These are phyloP conservation scores for Solanum ossicruentum DNA, from an alignment of 257 asterid genomes.

Conservation along the genomic window DNA sequence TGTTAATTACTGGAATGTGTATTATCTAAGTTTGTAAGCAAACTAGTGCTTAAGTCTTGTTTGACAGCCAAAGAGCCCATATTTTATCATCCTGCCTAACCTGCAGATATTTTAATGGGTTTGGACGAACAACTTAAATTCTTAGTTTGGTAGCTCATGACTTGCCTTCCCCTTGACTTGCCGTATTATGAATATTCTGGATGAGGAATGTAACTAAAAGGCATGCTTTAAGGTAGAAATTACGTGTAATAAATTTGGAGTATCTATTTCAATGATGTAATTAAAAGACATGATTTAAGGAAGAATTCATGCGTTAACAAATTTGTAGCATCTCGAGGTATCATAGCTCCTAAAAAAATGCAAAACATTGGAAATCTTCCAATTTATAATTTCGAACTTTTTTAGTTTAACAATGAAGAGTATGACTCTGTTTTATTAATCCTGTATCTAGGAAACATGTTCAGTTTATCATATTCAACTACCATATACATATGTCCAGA, in stretches of 20 bases:
- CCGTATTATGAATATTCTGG: too few relatives aligned
- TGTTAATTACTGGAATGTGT: background rate
- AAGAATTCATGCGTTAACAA: background rate
- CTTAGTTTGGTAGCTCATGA: too few relatives aligned
- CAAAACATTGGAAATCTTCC: background rate
- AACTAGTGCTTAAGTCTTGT: background rate
- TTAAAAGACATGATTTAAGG: background rate
- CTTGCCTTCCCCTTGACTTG: too few relatives aligned
- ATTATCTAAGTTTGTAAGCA: background rate
- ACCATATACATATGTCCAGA: background rate
- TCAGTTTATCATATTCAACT: background rate
- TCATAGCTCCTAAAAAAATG: background rate
- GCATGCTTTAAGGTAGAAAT: background rate
- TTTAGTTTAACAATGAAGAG: background rate
- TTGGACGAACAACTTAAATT: too few relatives aligned
- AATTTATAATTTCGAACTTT: background rate
- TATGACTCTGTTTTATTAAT: background rate
- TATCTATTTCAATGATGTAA: background rate
- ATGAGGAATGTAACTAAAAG: background rate
- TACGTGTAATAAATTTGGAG: background rate
- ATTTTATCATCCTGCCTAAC: too few relatives aligned
- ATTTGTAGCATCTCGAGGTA: background rate
- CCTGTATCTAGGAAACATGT: background rate
- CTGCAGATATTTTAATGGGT: too few relatives aligned
- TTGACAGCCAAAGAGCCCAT: background rate